Percentiles rank a stretch among this genome's conserved stretches.
Conservation (phyloP, 2,329 filamentous ascomycete genomes). For the Penicillium sp. region DNA sequence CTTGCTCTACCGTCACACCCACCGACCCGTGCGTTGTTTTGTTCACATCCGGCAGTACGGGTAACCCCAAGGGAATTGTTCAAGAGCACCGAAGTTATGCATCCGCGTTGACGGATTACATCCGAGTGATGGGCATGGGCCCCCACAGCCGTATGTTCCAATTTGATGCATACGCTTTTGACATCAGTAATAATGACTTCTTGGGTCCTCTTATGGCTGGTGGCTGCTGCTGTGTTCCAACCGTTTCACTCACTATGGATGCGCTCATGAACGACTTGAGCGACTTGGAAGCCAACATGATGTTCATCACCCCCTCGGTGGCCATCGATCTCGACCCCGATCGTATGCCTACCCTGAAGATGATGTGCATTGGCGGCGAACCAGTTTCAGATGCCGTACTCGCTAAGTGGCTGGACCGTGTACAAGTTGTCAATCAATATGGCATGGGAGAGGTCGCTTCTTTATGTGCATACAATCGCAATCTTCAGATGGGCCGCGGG, state of each 20-base stretch:
- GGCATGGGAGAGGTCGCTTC: constrained; percentile 31
- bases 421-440: constrained; percentile 28
- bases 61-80: constrained; percentile 29
- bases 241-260: constrained; percentile 12
- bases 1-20: constrained; percentile 12
- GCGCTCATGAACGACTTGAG: constrained; percentile 20
- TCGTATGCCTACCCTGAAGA: constrained; percentile 21
- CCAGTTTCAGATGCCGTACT: constrained; percentile 25
- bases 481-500: constrained; percentile 12
- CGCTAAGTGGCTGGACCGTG: constrained; percentile 16
- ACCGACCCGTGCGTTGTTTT: constrained; percentile 24
- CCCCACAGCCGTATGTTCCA: constrained; percentile 25
- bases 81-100: constrained; percentile 28
- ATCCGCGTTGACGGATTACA: constrained; percentile 24
- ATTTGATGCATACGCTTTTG: constrained; percentile 32
- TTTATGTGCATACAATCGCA: constrained; percentile 25
- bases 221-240: constrained; percentile 31
- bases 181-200: constrained; percentile 32
- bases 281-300: constrained; percentile 23
- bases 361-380: constrained; percentile 30
- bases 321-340: constrained; percentile 24
- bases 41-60: constrained; percentile 32
- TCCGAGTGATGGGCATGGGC: constrained; percentile 18
- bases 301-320: constrained; percentile 28
- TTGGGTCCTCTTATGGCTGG: constrained; percentile 23